Base-by-base conservation (phyloP, 2,329 filamentous ascomycete genomes). In the Paecilomyces niveus region DNA sequence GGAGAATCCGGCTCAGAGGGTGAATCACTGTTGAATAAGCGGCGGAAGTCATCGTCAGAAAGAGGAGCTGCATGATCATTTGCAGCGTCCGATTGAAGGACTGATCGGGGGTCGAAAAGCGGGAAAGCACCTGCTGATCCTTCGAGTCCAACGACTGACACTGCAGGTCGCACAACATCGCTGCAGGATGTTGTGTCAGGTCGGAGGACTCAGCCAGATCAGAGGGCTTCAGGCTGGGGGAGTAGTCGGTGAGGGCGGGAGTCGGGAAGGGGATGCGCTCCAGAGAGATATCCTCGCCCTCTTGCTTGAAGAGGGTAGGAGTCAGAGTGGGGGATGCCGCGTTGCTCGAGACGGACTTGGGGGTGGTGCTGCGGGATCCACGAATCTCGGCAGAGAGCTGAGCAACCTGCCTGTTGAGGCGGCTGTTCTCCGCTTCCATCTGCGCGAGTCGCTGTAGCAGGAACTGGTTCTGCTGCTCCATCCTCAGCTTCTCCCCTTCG, bases 161-260 rank as follows among this genome's bases (percentile, higher is more conserved):
- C 94, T 89, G 94, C 94, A 96, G 94, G 94, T 96, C 94, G 78
- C 89, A 97, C 94, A 97, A 97, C 93, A 97, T 88, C 92, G 85
- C 94, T 84, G 94, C 94, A 97, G 94, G 92, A 96, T 95, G 92
- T 97, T 97, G 94, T 97, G 92, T 94, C 94, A 85, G 80, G 84
- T 95, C 90, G 86, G 89, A 83, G 79, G 88, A 84, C 80, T 79
- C 74, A 74, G 76, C 75, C 72, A 76, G 74, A 72, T 70, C 73
- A 65, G 72, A 72, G 65, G 72, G 70, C 64, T 72, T 72, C 59
- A 73, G 66, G 57, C 68, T 75, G 39, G 74, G 72, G 22, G 74
- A 74, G 68, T 71, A 73, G 59, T 74, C 72, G 65, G 68, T 67
- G 45, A 71, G 59, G 56, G 74, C 72, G 5, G 73, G 73, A 50